These are phyloP conservation scores for Didymella lethalis DNA, from an alignment of 2,329 filamentous ascomycete genomes.

Conservation along the genomic window DNA sequence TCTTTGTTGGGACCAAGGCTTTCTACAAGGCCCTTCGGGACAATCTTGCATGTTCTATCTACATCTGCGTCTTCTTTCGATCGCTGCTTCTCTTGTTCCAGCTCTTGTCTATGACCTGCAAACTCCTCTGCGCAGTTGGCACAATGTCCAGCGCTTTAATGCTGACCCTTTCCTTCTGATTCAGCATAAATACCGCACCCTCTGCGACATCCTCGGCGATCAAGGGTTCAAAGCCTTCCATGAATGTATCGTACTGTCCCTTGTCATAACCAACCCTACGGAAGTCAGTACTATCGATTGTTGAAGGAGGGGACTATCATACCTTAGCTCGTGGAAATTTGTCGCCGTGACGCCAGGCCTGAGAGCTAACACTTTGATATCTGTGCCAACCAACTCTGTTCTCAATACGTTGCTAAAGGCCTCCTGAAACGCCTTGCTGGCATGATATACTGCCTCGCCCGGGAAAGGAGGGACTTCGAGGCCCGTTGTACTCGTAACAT, in stretches of 20 bases:
- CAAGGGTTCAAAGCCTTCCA: constrained; percentile 57
- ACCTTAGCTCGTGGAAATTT: constrained; percentile 56
- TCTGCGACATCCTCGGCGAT: constrained; percentile 56
- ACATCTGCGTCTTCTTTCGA: constrained; percentile 14
- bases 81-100: constrained; percentile 51
- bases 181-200: constrained; percentile 55
- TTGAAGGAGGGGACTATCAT: constrained; percentile 3
- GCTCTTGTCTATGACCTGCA: constrained; percentile 49
- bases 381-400: constrained; percentile 57
- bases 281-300: neutral
- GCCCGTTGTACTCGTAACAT: constrained; percentile 58
- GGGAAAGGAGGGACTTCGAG: constrained; percentile 59
- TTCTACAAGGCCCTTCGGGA: too few species aligned
- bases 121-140: constrained; percentile 52
- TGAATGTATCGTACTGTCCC: constrained; percentile 54
- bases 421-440: constrained; percentile 58
- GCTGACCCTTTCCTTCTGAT: constrained; percentile 51
- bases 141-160: constrained; percentile 60
- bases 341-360: constrained; percentile 59
- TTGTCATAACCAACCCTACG: constrained; percentile 53
- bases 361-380: constrained; percentile 58
- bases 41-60: neutral
- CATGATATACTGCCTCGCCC: constrained; percentile 60
- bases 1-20: neutral
- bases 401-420: constrained; percentile 60